Evolutionary conservation across 768 basidiomycete species (phyloP).

Genomic region (Mycena floridula): DNA sequence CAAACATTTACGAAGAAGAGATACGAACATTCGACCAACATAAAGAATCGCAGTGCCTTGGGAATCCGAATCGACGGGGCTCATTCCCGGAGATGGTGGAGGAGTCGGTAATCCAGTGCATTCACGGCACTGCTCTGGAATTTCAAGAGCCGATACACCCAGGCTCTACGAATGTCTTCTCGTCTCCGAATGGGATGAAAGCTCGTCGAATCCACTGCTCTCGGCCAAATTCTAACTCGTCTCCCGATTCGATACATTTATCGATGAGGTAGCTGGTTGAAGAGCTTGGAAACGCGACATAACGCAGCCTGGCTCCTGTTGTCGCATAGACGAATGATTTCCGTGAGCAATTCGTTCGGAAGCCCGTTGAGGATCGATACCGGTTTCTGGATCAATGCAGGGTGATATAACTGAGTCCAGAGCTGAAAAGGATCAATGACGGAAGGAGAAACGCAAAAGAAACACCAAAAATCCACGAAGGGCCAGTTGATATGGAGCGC

Average conservation of each 20-base stretch:
- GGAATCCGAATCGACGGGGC: neutral
- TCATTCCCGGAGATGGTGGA: neutral
- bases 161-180: neutral
- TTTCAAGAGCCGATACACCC: neutral
- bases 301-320: too few species aligned
- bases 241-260: neutral
- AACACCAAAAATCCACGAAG: too few species aligned
- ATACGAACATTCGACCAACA: neutral
- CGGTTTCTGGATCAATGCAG: too few species aligned
- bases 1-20: neutral
- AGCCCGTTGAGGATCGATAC: too few species aligned
- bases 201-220: neutral
- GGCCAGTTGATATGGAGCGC: too few species aligned
- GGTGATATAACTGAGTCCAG: too few species aligned
- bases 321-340: too few species aligned
- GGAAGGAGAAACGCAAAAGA: too few species aligned
- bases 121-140: neutral
- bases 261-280: too few species aligned
- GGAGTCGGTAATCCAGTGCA: neutral
- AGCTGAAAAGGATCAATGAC: too few species aligned
- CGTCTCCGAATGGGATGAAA: neutral
- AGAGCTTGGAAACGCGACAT: too few species aligned
- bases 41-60: neutral
- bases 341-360: too few species aligned
- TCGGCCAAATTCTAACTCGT: neutral